Evolutionary conservation across 257 asterid species (phyloP), one percentile per base, ranked within the genome.

Genomic region (Gentiana straminea): DNA sequence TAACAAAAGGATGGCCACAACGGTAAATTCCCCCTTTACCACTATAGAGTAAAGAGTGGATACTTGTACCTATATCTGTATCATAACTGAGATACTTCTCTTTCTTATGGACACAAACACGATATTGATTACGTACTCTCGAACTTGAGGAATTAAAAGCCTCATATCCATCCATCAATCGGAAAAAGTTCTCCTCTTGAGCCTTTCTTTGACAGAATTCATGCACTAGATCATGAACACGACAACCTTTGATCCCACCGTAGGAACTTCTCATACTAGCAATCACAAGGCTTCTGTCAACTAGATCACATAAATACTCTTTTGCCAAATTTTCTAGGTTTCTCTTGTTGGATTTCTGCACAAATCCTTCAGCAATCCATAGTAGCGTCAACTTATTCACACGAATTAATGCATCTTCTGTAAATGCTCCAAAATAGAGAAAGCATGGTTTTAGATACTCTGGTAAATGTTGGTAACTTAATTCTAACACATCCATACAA

Each of bases 321-420:
- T 62, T 13, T 1, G 60, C 67, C 33, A 62, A 24, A 44, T 53
- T 59, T 33, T 53, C 60, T 1, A 13, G 2, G 46, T 35, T 52
- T 8, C 24, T 52, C 1, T 6, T 1, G n/a, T 3, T 12, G 34
- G 35, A 5, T 41, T 1, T 35, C 34, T 11, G 24, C 0, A 62
- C 3, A n/a, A 62, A 62, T 12, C 66, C 53, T 52, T 62, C 66
- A 52, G 66, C 47, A 4, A 52, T 33, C 66, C 66, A 62, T 8
- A 62, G 13, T 2, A 5, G 51, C 48, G n/a, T 9, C 53, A 62
- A 52, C 45, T n/a, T 52, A 35, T 15, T 33, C 35, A 50, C 39
- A 2, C 34, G 2, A 38, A 61, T 33, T 33, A 37, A 13, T 13
- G 5, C 13, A 8, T 61, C 65, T 24, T 51, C 13, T 4, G 38